Base-by-base conservation (phyloP, 1,139 yeast species). In the Pichia sp. region DNA sequence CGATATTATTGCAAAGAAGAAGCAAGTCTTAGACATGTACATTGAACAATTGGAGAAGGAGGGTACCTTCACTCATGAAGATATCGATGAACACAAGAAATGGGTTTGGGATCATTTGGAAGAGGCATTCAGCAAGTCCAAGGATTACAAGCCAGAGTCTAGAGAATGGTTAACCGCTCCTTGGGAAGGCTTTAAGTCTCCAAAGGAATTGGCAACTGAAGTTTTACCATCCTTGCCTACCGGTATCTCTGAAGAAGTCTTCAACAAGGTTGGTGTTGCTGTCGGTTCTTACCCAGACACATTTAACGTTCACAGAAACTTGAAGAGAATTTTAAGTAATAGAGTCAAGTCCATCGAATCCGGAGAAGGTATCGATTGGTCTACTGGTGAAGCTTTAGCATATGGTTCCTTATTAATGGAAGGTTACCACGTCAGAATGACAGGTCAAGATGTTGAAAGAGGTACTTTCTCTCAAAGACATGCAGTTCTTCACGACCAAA, bases 381-480 rank as follows among this genome's bases (percentile, higher is more conserved):
- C 98, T 32, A 91, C 99, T 44, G 99, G 96, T 74, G 99, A 91
- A 69, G 97, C 97, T 32, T 77, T 91, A 56, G 98, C 98, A 27
- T 88, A 80, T 57, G 99, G 97, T 58, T 77, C 96, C 37, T 73
- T 91, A 54, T 81, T 83, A 39, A 64, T 80, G 56, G 99, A 91
- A 66, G 98, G 98, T 46, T 84, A 82, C 66, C 95, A 91, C 55
- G 94, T 91, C 42, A 86, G 99, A 72, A 83, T 91, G 39, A 85
- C 96, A 35, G 99, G 99, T 61, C 97, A 91, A 71, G 99, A 91
- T 75, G 98, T 91, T 49, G 98, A 93, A 74, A 87, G 99, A 78
- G 99, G 99, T 73, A 91, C 99, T 32, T 91, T 91, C 74, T 91
- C 98, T 42, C 99, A 91, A 71, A 93, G 99, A 71, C 99, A 91